Evolutionary conservation across 2,329 filamentous ascomycete species (phyloP).

Genomic region (Rugonectria rugulosa): DNA sequence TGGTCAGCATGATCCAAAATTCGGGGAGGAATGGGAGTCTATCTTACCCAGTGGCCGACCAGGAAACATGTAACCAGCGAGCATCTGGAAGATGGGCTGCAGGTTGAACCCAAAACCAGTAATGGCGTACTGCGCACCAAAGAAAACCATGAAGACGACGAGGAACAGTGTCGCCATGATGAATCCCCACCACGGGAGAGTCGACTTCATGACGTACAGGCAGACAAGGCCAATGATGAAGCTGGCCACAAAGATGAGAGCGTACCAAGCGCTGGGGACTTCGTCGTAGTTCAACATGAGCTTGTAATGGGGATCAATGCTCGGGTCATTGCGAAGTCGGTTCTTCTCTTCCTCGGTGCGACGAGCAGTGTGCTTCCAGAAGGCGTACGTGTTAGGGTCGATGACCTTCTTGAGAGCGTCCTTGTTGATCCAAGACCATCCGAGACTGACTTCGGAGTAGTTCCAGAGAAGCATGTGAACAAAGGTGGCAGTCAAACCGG

Average conservation of each 20-base stretch:
- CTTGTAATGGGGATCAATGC: conserved; percentile 24
- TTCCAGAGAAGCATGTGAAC: conserved; percentile 34
- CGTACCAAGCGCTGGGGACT: conserved; percentile 24
- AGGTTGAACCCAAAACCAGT: conserved; percentile 22
- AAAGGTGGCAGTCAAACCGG: conserved; percentile 19
- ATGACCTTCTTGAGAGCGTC: conserved; percentile 4
- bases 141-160: conserved; percentile 48
- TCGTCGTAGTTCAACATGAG: conserved; percentile 27
- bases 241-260: neutral
- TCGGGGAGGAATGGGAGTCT: neutral
- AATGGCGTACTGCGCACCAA: conserved; percentile 41
- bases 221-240: conserved; percentile 10
- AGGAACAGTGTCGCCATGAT: conserved; percentile 47
- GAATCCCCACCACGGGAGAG: conserved; percentile 50
- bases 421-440: conserved; percentile 24
- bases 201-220: conserved; percentile 37
- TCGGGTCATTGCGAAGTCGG: conserved; percentile 6
- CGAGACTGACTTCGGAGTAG: conserved; percentile 30
- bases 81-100: conserved; percentile 27
- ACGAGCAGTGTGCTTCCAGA: conserved; percentile 11
- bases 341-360: conserved; percentile 24
- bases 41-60: conserved; percentile 12
- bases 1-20: neutral
- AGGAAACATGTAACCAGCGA: conserved; percentile 25
- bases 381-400: conserved; percentile 7